A percentile compares a stretch with the other conserved stretches of the same genome.
phyloP scores from a whole-genome alignment of 2,329 filamentous ascomycete species.

The Botrytis fabae region DNA sequence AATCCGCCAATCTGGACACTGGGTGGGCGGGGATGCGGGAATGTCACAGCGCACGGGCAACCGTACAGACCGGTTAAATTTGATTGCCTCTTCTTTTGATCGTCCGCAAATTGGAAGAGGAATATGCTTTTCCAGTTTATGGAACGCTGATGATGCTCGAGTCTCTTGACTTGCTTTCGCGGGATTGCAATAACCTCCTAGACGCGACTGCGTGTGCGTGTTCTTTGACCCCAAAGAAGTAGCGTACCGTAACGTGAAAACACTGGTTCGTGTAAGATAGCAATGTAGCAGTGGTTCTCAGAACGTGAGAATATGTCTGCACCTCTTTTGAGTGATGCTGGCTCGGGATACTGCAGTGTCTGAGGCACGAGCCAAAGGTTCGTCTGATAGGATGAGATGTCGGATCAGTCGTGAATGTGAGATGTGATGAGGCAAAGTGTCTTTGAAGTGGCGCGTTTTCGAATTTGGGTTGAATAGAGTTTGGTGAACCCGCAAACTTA shows the following conservation, averaged over 20 bases:
- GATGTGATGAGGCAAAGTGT: conserved; percentile 6
- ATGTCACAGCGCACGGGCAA: conserved; percentile 37
- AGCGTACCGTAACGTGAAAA: neutral
- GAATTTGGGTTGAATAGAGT: neutral
- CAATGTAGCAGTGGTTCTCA: neutral
- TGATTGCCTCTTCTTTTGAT: conserved; percentile 17
- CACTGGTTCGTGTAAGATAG: neutral
- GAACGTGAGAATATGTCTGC: conserved; percentile 4
- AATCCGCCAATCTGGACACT: conserved; percentile 37
- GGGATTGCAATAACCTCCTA: neutral
- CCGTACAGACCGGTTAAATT: conserved; percentile 34
- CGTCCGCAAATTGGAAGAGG: conserved; percentile 14
- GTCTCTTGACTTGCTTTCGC: neutral
- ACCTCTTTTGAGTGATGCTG: conserved; percentile 24
- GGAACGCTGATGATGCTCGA: neutral
- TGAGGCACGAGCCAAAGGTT: conserved; percentile 40
- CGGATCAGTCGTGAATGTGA: conserved; percentile 20
- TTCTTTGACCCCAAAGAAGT: neutral
- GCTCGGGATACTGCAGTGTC: conserved; percentile 34
- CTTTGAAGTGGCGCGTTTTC: conserved; percentile 18
- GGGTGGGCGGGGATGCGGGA: conserved; percentile 30
- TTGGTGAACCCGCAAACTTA: neutral
- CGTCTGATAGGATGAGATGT: conserved; percentile 35
- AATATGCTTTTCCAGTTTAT: neutral
- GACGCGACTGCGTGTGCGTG: neutral